Evolutionary conservation across 805 yeast genomes (phyloP).

Genomic region (Nakazawaea siamensis): DNA sequence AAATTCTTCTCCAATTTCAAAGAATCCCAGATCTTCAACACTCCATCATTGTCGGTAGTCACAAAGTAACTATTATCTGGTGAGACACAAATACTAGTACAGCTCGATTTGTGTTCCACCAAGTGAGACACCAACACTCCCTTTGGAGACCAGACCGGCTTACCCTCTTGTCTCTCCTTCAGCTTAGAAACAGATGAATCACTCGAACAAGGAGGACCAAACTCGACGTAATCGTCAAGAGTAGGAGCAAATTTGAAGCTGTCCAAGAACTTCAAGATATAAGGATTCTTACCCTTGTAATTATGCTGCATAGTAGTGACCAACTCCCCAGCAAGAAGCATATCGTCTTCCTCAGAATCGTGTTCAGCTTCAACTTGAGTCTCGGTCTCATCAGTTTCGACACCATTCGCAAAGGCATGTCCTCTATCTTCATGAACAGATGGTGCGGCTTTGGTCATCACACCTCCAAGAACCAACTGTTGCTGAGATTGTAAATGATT

Average conservation of each 20-base stretch:
- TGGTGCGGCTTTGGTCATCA: constrained; percentile 26
- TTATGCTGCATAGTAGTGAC: constrained; percentile 30
- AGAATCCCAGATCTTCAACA: constrained; percentile 73
- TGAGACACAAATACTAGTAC: constrained; percentile 51
- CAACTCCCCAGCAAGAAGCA: background rate
- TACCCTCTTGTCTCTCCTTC: background rate
- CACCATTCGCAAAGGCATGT: constrained; percentile 35
- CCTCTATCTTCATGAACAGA: constrained; percentile 29
- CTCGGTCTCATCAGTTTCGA: background rate
- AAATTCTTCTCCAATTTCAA: constrained; percentile 55
- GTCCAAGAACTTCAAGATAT: constrained; percentile 47
- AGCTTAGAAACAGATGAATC: background rate
- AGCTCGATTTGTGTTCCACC: constrained; percentile 49
- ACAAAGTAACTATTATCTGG: constrained; percentile 60
- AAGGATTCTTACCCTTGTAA: constrained; percentile 62
- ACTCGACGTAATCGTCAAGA: constrained; percentile 55
- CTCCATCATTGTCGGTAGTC: constrained; percentile 73
- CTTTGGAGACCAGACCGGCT: constrained; percentile 25
- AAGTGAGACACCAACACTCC: constrained; percentile 58
- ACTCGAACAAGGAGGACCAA: constrained; percentile 36
- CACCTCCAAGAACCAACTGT: constrained; percentile 5
- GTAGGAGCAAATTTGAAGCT: constrained; percentile 48
- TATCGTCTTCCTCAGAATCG: constrained; percentile 5
- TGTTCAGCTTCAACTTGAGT: background rate
- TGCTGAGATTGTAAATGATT: too few species aligned